These are phyloP conservation scores for Corylus americana DNA, from an alignment of 306 rosid genomes.

Conservation along the genomic window DNA sequence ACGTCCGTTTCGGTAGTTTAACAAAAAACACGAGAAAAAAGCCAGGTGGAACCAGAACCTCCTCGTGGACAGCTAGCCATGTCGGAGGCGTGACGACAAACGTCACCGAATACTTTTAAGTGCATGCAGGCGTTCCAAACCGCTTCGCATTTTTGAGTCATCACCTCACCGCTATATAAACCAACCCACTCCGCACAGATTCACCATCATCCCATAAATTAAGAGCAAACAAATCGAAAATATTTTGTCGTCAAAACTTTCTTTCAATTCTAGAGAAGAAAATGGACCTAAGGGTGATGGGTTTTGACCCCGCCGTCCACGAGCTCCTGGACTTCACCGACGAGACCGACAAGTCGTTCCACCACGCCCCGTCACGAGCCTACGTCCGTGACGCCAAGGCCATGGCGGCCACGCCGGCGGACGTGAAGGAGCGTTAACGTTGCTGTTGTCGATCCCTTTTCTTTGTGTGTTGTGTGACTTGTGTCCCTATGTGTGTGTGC, in stretches of 20 bases:
- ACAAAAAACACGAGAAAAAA: background rate
- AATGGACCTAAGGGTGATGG: conserved; percentile 38
- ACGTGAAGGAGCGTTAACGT: conserved; percentile 30
- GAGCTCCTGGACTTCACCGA: conserved; percentile 46
- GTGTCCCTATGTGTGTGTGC: background rate
- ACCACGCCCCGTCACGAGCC: conserved; percentile 30
- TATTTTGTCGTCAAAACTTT: background rate
- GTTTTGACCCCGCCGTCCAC: conserved; percentile 36
- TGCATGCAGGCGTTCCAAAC: background rate
- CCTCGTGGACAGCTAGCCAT: conserved; percentile 11
- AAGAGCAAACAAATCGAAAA: background rate
- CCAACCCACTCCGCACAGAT: background rate
- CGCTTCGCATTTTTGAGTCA: background rate
- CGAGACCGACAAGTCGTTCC: conserved; percentile 32
- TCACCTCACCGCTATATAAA: background rate
- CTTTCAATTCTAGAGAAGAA: background rate
- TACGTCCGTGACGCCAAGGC: conserved; percentile 43
- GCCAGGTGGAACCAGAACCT: conserved; percentile 2
- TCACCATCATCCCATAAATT: background rate
- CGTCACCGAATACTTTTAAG: background rate
- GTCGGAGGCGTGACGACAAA: conserved; percentile 1
- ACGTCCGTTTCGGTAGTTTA: background rate
- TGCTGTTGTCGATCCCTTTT: too few relatives aligned
- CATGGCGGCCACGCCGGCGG: conserved; percentile 38
- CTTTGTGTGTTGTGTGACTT: too few relatives aligned